A percentile compares a stretch with the other conserved stretches of the same genome.
Evolutionary conservation across 2,329 filamentous ascomycete genomes (phyloP).

Genomic region (Phyllosticta citribraziliensis): DNA sequence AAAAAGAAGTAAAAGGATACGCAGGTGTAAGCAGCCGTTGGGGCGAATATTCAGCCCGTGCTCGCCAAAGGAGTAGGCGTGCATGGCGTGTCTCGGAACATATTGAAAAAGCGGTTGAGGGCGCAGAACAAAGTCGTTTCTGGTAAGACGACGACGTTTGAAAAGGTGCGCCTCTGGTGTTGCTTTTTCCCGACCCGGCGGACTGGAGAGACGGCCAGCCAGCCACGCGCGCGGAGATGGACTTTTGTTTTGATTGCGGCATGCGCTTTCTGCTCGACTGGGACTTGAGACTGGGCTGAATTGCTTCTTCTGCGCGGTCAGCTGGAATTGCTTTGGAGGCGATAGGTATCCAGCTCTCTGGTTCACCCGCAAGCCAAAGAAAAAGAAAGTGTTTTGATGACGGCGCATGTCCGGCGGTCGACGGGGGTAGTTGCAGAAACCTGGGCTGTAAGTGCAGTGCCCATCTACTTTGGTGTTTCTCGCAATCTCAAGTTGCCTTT

Average conservation of each 20-base stretch:
- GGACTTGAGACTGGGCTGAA: neutral
- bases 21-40: neutral
- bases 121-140: neutral
- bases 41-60: neutral
- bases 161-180: neutral
- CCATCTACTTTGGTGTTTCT: no score
- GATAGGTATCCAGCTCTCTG: neutral
- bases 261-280: neutral
- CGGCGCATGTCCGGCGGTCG: neutral
- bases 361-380: neutral
- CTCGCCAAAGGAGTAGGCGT: neutral
- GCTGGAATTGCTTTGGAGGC: neutral
- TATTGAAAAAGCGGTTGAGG: neutral
- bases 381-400: neutral
- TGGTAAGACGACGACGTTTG: neutral
- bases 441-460: no score
- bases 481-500: no score
- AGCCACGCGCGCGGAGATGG: neutral
- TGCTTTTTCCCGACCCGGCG: neutral
- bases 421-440: neutral
- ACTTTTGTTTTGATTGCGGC: neutral
- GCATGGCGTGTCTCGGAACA: neutral
- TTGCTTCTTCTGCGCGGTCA: neutral
- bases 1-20: neutral
- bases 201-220: neutral